Conservation (phyloP, 208 protist genomes). For the Acanthamoeba culbertsoni region DNA sequence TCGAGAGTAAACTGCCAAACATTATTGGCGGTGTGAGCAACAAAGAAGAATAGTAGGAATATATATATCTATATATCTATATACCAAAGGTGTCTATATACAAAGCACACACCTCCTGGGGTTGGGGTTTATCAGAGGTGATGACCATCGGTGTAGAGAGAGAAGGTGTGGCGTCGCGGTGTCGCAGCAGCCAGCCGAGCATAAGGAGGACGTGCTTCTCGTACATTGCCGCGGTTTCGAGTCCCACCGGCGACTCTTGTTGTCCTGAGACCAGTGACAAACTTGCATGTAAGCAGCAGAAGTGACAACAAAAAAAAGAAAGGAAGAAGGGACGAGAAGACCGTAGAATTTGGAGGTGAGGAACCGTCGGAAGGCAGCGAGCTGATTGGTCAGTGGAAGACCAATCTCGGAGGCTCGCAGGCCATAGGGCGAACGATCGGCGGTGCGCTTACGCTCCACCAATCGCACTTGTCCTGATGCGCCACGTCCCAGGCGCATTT, state of each 20-base stretch:
- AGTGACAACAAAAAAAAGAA: not conserved
- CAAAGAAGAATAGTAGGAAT: too few species aligned
- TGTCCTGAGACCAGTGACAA: not conserved
- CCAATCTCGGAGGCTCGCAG: constrained; percentile 8
- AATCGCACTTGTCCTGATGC: not conserved
- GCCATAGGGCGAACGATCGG: not conserved
- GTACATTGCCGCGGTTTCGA: not conserved
- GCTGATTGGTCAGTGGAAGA: not conserved
- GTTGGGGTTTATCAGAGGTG: too few species aligned
- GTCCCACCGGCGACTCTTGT: not conserved
- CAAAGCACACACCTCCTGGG: too few species aligned
- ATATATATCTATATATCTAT: too few species aligned
- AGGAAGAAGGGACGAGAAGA: not conserved
- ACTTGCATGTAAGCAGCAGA: not conserved
- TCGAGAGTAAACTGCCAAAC: not conserved
- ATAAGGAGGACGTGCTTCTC: not conserved
- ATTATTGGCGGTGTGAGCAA: too few species aligned
- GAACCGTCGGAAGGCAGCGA: not conserved
- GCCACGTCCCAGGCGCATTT: not conserved
- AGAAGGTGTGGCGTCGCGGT: not conserved
- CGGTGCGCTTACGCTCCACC: not conserved
- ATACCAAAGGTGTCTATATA: too few species aligned
- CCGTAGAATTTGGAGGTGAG: constrained; percentile 55
- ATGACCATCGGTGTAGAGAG: not conserved
- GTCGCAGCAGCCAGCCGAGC: not conserved